Evolutionary conservation across 352 stramenopile genomes (phyloP), one percentile per base, ranked within the genome.

Genomic region (Phytophthora cajani): DNA sequence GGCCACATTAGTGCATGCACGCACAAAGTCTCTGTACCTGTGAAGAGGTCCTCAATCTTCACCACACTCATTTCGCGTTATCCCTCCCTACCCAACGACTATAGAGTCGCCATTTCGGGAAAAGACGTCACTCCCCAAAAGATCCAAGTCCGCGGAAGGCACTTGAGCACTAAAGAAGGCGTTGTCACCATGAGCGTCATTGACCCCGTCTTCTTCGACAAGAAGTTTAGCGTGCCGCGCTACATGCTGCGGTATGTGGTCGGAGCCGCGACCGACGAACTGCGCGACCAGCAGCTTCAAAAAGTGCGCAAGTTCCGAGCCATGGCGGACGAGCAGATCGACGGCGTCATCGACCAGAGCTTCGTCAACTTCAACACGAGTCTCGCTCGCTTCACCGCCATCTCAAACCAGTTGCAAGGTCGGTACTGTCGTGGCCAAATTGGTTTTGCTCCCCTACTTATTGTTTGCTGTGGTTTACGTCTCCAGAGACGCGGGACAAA

Each of bases 351-450:
- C 57, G 88, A 96, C 67, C 75, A 92, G 59, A 94, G 89, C 71
- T 94, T 89, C 53, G 71, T 79, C 72, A 94, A 93, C 64, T 93
- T 94, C 61, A 96, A 96, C 74, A 91, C 84, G 47, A 93, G 84
- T 66, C 83, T 96, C 42, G 83, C 79, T 70, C 83, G 83, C 44
- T 96, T 96, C 73, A 86, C 84, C 19, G 74, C 73, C 58, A 94
- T 93, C 57, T 91, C 85, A 1, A 86, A 89, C 50, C 88, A 94
- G 50, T 70, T 94, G 16, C 80, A 94, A 83, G 88, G 88, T 92
- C 58, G 12, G 14, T 23, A 49, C 30, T 36, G 30, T 36, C 30
- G 44, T 9, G 1, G 8, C 7, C 17, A 40, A 36, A 27, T 54
- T 2, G 17, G 9, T 33, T 33, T 30, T 17, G 40, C 27, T 21